Percentiles rank a stretch among this genome's conserved stretches.
phyloP scores from a whole-genome alignment of 164 flowering plant species.

The Platanus orientalis region DNA sequence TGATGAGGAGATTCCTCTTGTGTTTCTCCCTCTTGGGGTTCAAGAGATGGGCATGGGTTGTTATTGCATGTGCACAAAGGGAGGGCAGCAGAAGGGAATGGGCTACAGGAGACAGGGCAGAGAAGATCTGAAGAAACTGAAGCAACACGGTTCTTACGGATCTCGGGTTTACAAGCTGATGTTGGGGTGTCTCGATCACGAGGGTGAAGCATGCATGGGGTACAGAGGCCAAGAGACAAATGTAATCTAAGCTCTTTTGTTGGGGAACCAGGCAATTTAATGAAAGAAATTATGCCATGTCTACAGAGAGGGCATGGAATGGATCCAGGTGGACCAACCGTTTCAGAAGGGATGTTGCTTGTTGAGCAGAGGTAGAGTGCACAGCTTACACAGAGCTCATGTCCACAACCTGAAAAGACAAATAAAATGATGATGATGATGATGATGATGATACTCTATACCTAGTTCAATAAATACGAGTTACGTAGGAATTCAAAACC shows the following conservation, averaged over 20 bases:
- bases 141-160: slow-evolving; percentile 67
- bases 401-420: slow-evolving; percentile 68
- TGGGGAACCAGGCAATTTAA: slow-evolving; percentile 54
- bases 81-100: slow-evolving; percentile 74
- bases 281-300: slow-evolving; percentile 63
- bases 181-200: slow-evolving; percentile 43
- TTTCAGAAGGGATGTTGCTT: slow-evolving; percentile 57
- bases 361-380: slow-evolving; percentile 91
- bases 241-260: slow-evolving; percentile 56
- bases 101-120: slow-evolving; percentile 89
- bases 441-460: neutral
- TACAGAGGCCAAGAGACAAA: slow-evolving; percentile 71
- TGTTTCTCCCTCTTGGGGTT: slow-evolving; percentile 41
- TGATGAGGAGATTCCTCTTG: slow-evolving; percentile 48
- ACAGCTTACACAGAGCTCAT: slow-evolving; percentile 81
- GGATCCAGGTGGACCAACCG: slow-evolving; percentile 64
- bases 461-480: no score
- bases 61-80: slow-evolving; percentile 80
- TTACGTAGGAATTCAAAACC: neutral
- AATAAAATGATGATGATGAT: neutral
- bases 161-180: slow-evolving; percentile 43
- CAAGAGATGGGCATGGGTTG: slow-evolving; percentile 71
- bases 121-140: slow-evolving; percentile 79
- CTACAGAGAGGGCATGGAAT: slow-evolving; percentile 96
- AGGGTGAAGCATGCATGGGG: slow-evolving; percentile 88